A percentile compares a stretch with the other conserved stretches of the same genome.
phyloP scores from a whole-genome alignment of 2,329 filamentous ascomycete genomes.

The Tympanopsis confertula region DNA sequence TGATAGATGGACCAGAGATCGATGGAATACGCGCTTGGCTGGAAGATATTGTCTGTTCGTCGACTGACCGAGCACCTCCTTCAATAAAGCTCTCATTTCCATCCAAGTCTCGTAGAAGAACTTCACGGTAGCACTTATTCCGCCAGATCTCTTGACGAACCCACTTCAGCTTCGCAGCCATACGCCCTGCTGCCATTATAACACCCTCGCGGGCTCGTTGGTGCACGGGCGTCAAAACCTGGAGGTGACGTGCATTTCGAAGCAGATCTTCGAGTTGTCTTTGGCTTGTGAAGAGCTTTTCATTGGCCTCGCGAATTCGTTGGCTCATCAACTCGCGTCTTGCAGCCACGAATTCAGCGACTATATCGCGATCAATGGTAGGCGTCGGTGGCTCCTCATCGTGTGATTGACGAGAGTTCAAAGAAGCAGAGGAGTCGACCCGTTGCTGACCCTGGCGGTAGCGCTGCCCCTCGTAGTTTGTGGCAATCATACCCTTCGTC shows the following conservation, averaged over 20 bases:
- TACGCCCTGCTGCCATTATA: constrained; percentile 50
- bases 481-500: constrained; percentile 54
- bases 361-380: constrained; percentile 39
- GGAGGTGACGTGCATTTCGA: constrained; percentile 58
- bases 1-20: not conserved
- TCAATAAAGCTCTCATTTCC: constrained; percentile 31
- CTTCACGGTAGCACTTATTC: constrained; percentile 57
- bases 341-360: constrained; percentile 53
- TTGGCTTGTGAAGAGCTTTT: constrained; percentile 43
- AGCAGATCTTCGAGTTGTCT: constrained; percentile 54
- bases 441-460: constrained; percentile 39
- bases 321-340: constrained; percentile 52
- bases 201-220: constrained; percentile 55
- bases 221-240: constrained; percentile 57
- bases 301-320: constrained; percentile 54
- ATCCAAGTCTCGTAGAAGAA: constrained; percentile 55
- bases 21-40: too few species aligned
- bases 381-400: constrained; percentile 5
- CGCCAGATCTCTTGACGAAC: constrained; percentile 60
- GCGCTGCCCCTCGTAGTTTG: constrained; percentile 50
- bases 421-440: constrained; percentile 26
- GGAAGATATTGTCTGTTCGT: too few species aligned
- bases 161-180: constrained; percentile 61
- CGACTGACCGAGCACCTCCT: not conserved
- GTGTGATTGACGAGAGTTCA: not conserved